phyloP scores from a whole-genome alignment of 306 rosid species.

The Prunus padus region DNA sequence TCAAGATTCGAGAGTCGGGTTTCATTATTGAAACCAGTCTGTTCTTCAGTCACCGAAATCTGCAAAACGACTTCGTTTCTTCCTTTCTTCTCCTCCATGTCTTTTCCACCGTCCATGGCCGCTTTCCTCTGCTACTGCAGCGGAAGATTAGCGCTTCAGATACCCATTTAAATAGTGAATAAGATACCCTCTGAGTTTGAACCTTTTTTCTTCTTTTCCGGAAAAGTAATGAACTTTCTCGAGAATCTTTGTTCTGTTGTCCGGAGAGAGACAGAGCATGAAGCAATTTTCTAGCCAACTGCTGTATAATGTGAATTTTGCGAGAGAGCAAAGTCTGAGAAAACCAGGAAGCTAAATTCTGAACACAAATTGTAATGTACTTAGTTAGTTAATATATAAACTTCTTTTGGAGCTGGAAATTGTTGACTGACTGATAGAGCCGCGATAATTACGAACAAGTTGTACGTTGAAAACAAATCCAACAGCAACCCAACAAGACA shows the following conservation, averaged over 20 bases:
- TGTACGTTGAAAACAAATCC: neutral
- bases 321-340: neutral
- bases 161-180: neutral
- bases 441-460: neutral
- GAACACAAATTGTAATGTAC: neutral
- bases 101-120: conserved; percentile 35
- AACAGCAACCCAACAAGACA: neutral
- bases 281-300: neutral
- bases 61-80: conserved; percentile 54
- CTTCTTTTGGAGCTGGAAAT: neutral
- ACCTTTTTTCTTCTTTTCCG: neutral
- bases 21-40: neutral
- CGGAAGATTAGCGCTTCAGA: neutral
- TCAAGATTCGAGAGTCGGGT: conserved; percentile 28
- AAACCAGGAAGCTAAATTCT: neutral
- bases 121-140: neutral
- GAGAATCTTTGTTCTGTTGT: neutral
- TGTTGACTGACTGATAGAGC: conserved; percentile 10
- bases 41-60: conserved; percentile 35
- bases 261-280: neutral
- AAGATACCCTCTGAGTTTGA: neutral
- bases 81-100: conserved; percentile 40
- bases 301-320: neutral
- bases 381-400: neutral
- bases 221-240: conserved; percentile 7